Evolutionary conservation across 441 rosid species (phyloP).

Genomic region (Melastoma candidum): DNA sequence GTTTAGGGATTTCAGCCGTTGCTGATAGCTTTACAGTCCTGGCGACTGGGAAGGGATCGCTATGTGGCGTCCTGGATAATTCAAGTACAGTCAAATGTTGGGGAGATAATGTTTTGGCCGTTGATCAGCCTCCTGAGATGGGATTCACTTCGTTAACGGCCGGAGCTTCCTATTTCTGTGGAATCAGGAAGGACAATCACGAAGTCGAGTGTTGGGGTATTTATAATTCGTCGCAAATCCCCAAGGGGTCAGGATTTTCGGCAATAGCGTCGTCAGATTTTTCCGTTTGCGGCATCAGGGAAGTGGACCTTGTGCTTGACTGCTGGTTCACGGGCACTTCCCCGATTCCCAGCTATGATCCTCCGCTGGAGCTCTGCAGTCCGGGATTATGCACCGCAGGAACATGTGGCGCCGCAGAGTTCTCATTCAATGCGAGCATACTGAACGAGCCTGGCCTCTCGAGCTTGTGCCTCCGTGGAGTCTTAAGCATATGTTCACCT

Average conservation of each 20-base stretch:
- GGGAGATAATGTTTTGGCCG: constrained; percentile 41
- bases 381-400: constrained; percentile 65
- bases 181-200: constrained; percentile 70
- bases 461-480: constrained; percentile 56
- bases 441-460: constrained; percentile 69
- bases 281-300: constrained; percentile 69
- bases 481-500: constrained; percentile 55
- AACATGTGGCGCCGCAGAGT: constrained; percentile 44
- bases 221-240: constrained; percentile 47
- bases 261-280: constrained; percentile 84
- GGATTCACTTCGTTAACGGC: constrained; percentile 53
- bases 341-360: constrained; percentile 38
- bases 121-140: constrained; percentile 22
- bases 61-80: constrained; percentile 50
- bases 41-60: constrained; percentile 42
- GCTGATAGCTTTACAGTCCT: constrained; percentile 32
- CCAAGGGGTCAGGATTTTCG: constrained; percentile 59
- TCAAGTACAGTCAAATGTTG: constrained; percentile 56
- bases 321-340: constrained; percentile 61
- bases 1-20: constrained; percentile 35
- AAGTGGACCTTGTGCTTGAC: constrained; percentile 74
- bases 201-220: constrained; percentile 84
- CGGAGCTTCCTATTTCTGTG: constrained; percentile 73
- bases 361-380: constrained; percentile 82
- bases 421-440: constrained; percentile 73